Percentiles rank a stretch among this genome's conserved stretches.
Evolutionary conservation across 2,329 filamentous ascomycete genomes (phyloP).

Genomic region (Cercospora sp.): DNA sequence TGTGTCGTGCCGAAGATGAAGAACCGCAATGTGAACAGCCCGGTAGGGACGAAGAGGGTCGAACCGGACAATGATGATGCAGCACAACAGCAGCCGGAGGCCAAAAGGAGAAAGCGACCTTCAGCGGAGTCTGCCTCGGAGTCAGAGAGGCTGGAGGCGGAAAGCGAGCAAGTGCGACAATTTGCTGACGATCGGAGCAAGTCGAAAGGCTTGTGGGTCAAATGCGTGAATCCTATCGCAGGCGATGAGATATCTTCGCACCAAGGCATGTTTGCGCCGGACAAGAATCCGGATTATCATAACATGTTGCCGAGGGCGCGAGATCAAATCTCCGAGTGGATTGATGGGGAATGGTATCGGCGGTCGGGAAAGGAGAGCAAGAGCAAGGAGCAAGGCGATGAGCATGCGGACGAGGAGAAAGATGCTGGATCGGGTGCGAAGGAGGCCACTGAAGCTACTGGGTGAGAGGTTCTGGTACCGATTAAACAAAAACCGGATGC

Average conservation of each 20-base stretch:
- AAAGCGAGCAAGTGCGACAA: conserved; percentile 38
- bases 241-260: conserved; percentile 79
- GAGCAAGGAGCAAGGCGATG: not conserved
- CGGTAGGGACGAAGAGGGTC: conserved; percentile 31
- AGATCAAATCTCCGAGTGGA: conserved; percentile 65
- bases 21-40: conserved; percentile 18
- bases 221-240: conserved; percentile 76
- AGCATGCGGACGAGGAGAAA: not conserved
- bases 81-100: not conserved
- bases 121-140: conserved; percentile 20
- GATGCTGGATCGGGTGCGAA: not conserved
- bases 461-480: not conserved
- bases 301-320: conserved; percentile 66
- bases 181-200: conserved; percentile 36
- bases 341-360: conserved; percentile 38
- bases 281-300: conserved; percentile 71
- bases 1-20: conserved; percentile 67
- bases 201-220: conserved; percentile 60
- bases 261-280: conserved; percentile 73
- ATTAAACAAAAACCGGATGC: not conserved
- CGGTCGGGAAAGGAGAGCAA: conserved; percentile 18
- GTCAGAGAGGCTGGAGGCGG: conserved; percentile 34
- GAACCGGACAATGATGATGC: conserved; percentile 13
- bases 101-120: conserved; percentile 20
- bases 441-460: not conserved